Evolutionary conservation across 2,329 filamentous ascomycete genomes (phyloP), one percentile per base, ranked within the genome.

Genomic region (Colletotrichum sojae): DNA sequence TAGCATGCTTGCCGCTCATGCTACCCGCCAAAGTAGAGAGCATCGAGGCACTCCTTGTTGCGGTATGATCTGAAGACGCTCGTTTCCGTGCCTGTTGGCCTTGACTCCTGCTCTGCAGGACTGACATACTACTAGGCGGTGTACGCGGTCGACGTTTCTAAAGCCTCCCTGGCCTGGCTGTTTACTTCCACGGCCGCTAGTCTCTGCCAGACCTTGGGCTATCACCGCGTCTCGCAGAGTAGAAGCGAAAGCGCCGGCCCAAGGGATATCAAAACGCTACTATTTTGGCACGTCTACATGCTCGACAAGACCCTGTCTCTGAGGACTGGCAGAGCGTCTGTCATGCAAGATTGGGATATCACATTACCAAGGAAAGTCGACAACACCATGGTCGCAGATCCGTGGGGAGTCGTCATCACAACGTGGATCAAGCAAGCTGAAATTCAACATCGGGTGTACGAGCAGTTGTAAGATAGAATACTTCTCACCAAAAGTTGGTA

Each of bases 131-230:
- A 8, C 16, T 57, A 91, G 88, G 83, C 87, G 5, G 79, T 88
- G n/a, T 88, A 91, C 72, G 85, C 89, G 13, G 85, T 91, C 55
- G 89, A 91, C 70, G 83, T 86, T 15, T 89, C 88, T 4, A 87
- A 88, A 46, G 88, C 89, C 1, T 89, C 88, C 0, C 82, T 92
- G 4, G 88, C 88, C n/a, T 90, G 89, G 86, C 86, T 88, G n/a
- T 79, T 92, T 18, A 86, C 85, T 25, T 87, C 85, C 6, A 84
- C 85, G 18, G 90, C 89, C 0, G 85, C 86, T 13, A 84, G 87
- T 59, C 81, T 92, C 60, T 90, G 88, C 71, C 88, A 90, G 73
- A 87, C 86, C 0, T 84, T 91, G 4, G 90, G 90, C 3, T 90
- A 89, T 69, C 90, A 91, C 74, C 84, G 87, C 57, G 73, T 76